Evolutionary conservation across 495 filamentous ascomycete species (phyloP).

Genomic region (Penicillium samsonianum): DNA sequence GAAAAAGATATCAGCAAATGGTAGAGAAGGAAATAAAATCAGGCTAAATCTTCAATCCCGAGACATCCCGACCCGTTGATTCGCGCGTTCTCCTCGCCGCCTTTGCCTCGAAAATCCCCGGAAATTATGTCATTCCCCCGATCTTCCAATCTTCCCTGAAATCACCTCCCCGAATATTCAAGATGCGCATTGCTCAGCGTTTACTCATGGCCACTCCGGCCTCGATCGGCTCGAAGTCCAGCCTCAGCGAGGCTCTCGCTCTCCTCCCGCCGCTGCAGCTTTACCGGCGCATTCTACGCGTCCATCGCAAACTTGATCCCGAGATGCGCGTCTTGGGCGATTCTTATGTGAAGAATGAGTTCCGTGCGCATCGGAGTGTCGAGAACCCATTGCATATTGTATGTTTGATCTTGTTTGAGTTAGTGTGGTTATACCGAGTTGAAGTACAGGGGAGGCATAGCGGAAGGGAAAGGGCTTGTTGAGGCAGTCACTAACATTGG

Average conservation of each 20-base stretch:
- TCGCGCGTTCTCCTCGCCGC: conserved; percentile 27
- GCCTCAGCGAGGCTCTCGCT: conserved; percentile 63
- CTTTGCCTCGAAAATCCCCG: conserved; percentile 25
- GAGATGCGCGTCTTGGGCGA: conserved; percentile 85
- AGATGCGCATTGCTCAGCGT: conserved; percentile 39
- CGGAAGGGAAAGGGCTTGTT: not conserved
- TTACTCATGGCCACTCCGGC: conserved; percentile 50
- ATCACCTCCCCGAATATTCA: conserved; percentile 17
- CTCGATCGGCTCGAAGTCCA: conserved; percentile 49
- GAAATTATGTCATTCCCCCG: conserved; percentile 34
- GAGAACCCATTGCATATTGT: conserved; percentile 95
- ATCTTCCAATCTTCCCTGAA: conserved; percentile 2
- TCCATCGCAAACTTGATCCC: conserved; percentile 74
- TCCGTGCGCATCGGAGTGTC: conserved; percentile 73
- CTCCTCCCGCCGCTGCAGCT: conserved; percentile 89
- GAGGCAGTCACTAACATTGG: conserved; percentile 16
- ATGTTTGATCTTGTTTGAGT: conserved; percentile 26
- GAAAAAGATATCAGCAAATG: conserved; percentile 7
- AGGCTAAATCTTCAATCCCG: conserved; percentile 3
- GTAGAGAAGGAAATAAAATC: not conserved
- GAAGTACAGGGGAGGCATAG: not conserved
- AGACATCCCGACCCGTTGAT: conserved; percentile 19
- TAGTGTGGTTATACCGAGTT: not conserved
- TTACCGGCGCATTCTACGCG: conserved; percentile 82
- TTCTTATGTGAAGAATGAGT: conserved; percentile 88